phyloP scores from a whole-genome alignment of 257 asterid species.

The Solanum gandarillasii region DNA sequence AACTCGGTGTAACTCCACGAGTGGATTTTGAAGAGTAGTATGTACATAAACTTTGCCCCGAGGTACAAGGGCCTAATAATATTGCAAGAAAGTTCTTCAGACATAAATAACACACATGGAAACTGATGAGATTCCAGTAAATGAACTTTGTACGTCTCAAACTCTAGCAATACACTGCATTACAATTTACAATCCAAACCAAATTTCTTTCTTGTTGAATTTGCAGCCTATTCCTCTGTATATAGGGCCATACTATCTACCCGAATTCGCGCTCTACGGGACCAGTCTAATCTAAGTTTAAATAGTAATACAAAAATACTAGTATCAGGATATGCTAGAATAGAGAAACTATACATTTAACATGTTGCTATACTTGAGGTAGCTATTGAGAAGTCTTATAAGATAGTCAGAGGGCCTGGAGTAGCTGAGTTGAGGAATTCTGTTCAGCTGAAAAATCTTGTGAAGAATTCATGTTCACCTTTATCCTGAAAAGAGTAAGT shows the following conservation, averaged over 20 bases:
- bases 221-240: background rate
- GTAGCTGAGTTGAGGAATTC: conserved; percentile 3
- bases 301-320: background rate
- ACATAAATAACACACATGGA: background rate
- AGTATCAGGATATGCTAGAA: background rate
- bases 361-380: background rate
- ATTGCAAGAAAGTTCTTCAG: background rate
- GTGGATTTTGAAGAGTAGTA: background rate
- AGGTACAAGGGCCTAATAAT: background rate
- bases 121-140: background rate
- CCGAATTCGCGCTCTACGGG: background rate
- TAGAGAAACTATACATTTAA: conserved; percentile 4
- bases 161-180: background rate
- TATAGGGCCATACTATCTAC: background rate
- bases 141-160: background rate
- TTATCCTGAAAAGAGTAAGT: conserved; percentile 58
- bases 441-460: conserved; percentile 36
- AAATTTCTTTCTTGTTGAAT: background rate
- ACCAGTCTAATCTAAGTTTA: background rate
- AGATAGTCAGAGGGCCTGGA: conserved; percentile 8
- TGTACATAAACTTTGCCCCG: background rate
- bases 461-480: conserved; percentile 79
- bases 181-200: background rate
- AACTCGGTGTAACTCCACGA: background rate
- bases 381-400: conserved; percentile 7